Conservation (phyloP, 2,329 filamentous ascomycete species). For the Aureobasidium pullulans region DNA sequence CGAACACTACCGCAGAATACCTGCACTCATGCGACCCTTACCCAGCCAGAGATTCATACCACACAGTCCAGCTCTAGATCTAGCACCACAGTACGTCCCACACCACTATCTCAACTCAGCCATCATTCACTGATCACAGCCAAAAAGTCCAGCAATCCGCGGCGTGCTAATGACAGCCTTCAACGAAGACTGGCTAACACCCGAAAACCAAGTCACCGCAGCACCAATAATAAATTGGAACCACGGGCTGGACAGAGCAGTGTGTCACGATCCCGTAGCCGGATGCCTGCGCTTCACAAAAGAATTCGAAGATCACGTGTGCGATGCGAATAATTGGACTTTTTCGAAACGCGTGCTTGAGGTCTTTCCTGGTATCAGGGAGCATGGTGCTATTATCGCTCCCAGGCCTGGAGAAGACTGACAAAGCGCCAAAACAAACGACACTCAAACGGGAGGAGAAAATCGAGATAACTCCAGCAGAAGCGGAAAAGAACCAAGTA, state of each 20-base stretch:
- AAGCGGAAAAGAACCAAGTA: not conserved
- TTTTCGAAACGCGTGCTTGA: not conserved
- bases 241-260: not conserved
- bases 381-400: slow-evolving; percentile 1
- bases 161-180: slow-evolving; percentile 1
- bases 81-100: slow-evolving; percentile 3
- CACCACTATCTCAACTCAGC: not conserved
- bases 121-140: not conserved
- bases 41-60: slow-evolving; percentile 11
- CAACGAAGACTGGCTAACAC: slow-evolving; percentile 9
- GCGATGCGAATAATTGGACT: not conserved
- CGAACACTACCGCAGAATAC: slow-evolving; percentile 12
- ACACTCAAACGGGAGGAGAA: too few species aligned
- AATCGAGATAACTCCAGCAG: too few species aligned
- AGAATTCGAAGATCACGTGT: not conserved
- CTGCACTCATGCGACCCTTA: slow-evolving; percentile 7
- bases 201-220: slow-evolving; percentile 8
- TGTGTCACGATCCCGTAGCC: not conserved
- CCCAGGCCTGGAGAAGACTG: not conserved
- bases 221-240: slow-evolving; percentile 4
- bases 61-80: slow-evolving; percentile 10
- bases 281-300: slow-evolving; percentile 12
- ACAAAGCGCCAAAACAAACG: too few species aligned
- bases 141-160: slow-evolving; percentile 1
- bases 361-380: not conserved